A percentile compares a stretch with the other conserved stretches of the same genome.
These are phyloP conservation scores for Clonostachys sp. DNA, from an alignment of 2,329 filamentous ascomycete species.

Conservation along the genomic window DNA sequence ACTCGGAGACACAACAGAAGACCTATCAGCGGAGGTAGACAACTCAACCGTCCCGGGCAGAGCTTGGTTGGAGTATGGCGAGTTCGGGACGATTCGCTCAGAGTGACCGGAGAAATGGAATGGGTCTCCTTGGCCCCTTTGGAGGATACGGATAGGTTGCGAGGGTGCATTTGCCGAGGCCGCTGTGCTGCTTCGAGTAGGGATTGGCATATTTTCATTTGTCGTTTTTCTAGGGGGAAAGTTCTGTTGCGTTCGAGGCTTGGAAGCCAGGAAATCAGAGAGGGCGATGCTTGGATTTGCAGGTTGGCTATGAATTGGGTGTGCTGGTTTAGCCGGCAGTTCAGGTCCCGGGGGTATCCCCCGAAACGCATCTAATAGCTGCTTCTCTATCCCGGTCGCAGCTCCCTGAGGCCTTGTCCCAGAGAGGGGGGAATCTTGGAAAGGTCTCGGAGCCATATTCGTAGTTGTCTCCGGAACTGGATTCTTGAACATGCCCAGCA, in stretches of 20 bases:
- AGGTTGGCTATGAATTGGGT: neutral
- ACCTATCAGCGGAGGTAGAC: conserved; percentile 9
- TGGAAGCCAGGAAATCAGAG: conserved; percentile 1
- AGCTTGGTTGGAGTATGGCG: conserved; percentile 1
- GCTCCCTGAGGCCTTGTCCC: neutral
- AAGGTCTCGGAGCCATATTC: neutral
- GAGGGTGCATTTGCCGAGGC: neutral
- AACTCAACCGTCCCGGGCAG: conserved; percentile 3
- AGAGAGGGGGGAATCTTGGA: conserved; percentile 35
- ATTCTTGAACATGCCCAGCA: conserved; percentile 52
- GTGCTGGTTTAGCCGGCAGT: neutral
- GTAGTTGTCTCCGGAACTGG: neutral
- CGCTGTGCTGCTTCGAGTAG: neutral
- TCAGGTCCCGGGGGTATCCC: neutral
- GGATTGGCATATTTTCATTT: neutral
- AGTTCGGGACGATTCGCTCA: neutral
- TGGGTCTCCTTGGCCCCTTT: conserved; percentile 21
- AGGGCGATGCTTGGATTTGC: neutral
- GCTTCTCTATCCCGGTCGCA: neutral
- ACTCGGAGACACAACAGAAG: conserved; percentile 9
- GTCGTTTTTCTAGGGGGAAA: neutral
- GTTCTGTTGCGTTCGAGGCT: neutral
- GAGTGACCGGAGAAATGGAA: conserved; percentile 2
- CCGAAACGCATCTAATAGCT: neutral
- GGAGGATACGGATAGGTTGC: conserved; percentile 21